phyloP scores from a whole-genome alignment of 257 asterid genomes.

The Rauvolfia tetraphylla region DNA sequence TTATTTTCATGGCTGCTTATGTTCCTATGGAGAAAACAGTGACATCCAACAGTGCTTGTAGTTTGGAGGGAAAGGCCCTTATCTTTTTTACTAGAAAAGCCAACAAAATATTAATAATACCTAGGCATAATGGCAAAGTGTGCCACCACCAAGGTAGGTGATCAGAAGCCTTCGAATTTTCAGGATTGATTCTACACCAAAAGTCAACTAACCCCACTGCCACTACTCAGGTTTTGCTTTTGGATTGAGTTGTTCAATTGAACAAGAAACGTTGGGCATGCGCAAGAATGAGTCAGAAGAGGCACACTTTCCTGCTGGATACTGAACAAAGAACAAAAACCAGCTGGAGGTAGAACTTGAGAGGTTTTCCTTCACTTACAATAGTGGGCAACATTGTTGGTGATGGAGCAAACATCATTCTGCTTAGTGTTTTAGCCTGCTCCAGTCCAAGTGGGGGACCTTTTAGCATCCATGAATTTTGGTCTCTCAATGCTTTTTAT shows the following conservation, averaged over 20 bases:
- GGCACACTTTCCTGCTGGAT: not conserved
- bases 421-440: not conserved
- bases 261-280: not conserved
- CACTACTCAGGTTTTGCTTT: not conserved
- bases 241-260: not conserved
- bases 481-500: not conserved
- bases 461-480: not conserved
- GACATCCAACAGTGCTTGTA: not conserved
- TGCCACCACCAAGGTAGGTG: conserved; percentile 2
- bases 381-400: not conserved
- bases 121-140: not conserved
- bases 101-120: not conserved
- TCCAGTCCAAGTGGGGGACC: not conserved
- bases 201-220: not conserved
- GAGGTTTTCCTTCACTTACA: not conserved
- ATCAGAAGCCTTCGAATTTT: not conserved
- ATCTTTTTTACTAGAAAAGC: not conserved
- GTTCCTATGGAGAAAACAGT: not conserved
- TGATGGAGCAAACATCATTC: not conserved
- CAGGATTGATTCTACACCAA: not conserved
- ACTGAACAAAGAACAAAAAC: not conserved
- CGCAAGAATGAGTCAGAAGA: not conserved
- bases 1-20: not conserved
- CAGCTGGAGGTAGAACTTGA: not conserved
- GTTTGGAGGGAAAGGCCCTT: not conserved